These are phyloP conservation scores for Alternaria longipes DNA, from an alignment of 2,329 filamentous ascomycete genomes.

Conservation along the genomic window DNA sequence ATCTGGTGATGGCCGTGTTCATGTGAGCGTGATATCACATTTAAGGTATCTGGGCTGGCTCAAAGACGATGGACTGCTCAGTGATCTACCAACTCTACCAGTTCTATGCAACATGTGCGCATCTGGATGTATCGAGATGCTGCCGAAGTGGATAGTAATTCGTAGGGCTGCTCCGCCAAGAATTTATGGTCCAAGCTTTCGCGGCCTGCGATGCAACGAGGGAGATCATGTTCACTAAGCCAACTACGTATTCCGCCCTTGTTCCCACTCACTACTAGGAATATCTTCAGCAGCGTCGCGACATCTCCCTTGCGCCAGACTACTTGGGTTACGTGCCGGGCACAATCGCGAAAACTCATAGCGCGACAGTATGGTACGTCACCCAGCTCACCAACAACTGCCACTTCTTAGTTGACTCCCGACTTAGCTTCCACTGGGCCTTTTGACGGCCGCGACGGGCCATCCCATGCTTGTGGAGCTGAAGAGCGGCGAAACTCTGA, in stretches of 20 bases:
- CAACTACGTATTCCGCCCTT: constrained; percentile 1
- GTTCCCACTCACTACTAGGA: neutral
- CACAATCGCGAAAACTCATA: neutral
- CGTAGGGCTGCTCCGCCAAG: constrained; percentile 17
- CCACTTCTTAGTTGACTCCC: constrained; percentile 18
- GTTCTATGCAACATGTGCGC: neutral
- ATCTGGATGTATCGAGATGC: neutral
- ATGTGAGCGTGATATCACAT: neutral
- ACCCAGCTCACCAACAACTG: constrained; percentile 6
- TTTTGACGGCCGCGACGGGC: constrained; percentile 94
- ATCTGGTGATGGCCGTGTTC: constrained; percentile 17
- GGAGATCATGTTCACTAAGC: constrained; percentile 1
- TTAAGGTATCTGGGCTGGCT: neutral
- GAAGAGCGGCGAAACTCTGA: constrained; percentile 96
- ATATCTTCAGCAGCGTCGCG: neutral
- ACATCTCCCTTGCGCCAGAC: neutral
- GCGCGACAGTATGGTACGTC: constrained; percentile 37
- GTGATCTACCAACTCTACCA: neutral
- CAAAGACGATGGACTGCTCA: neutral
- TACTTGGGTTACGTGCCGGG: neutral
- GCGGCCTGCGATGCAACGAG: constrained; percentile 10
- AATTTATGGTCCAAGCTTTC: constrained; percentile 5
- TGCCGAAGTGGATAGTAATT: neutral
- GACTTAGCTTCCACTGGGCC: constrained; percentile 71
- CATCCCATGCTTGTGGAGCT: constrained; percentile 98